These are phyloP conservation scores for Syzygium malaccense DNA, from an alignment of 441 rosid species.

Conservation along the genomic window DNA sequence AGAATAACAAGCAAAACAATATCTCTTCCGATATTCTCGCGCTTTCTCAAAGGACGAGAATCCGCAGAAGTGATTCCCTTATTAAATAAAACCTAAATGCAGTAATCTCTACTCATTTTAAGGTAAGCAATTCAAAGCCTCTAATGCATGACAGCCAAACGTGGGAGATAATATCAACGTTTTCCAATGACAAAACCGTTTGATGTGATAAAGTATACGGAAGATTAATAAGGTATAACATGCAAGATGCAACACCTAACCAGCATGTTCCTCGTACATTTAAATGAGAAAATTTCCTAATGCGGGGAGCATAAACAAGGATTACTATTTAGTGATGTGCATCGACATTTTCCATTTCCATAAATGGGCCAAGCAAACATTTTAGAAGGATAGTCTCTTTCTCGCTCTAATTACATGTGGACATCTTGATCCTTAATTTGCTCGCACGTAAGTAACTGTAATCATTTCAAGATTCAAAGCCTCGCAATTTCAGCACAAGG, in stretches of 20 bases:
- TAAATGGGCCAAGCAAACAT: not conserved
- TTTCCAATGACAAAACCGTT: not conserved
- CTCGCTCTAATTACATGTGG: not conserved
- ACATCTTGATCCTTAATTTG: not conserved
- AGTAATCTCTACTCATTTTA: not conserved
- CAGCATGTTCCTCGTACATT: not conserved
- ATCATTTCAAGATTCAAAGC: not conserved
- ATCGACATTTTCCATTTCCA: not conserved
- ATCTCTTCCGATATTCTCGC: not conserved
- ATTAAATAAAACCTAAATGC: not conserved
- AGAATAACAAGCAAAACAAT: not conserved
- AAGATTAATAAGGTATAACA: not conserved
- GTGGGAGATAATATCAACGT: fast-evolving
- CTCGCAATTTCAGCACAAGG: not conserved
- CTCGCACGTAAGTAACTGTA: not conserved
- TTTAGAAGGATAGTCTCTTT: not conserved
- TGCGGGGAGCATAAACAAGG: not conserved
- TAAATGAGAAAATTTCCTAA: not conserved
- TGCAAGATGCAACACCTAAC: not conserved
- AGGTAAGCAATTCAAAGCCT: not conserved
- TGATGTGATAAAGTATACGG: not conserved
- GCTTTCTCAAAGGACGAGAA: not conserved
- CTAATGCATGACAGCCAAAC: not conserved
- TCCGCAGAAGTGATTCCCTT: not conserved
- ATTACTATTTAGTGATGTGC: not conserved